phyloP scores from a whole-genome alignment of 2,329 filamentous ascomycete genomes.

The Huntiella omanensis region DNA sequence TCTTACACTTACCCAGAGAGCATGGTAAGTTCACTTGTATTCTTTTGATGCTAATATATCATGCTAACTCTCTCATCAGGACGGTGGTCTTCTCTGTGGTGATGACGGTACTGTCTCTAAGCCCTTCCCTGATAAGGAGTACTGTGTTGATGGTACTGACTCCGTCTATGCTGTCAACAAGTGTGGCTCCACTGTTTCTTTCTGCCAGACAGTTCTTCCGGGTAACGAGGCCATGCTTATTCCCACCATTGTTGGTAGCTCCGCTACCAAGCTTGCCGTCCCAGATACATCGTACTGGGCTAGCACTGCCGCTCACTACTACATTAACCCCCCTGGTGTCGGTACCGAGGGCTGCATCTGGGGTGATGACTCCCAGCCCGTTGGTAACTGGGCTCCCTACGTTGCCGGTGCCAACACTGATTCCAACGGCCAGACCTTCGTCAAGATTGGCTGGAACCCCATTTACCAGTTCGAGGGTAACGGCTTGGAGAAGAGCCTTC shows the following conservation, averaged over 20 bases:
- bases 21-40: conserved; percentile 35
- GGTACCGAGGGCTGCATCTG: conserved; percentile 48
- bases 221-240: conserved; percentile 72
- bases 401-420: conserved; percentile 60
- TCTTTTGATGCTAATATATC: background rate
- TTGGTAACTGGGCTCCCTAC: conserved; percentile 62
- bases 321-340: conserved; percentile 58
- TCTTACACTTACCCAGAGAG: conserved; percentile 51
- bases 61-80: conserved; percentile 23
- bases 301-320: conserved; percentile 57
- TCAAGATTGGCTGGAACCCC: conserved; percentile 64
- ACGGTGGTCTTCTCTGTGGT: conserved; percentile 58
- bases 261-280: conserved; percentile 39
- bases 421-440: conserved; percentile 43
- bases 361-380: conserved; percentile 41
- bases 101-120: conserved; percentile 44
- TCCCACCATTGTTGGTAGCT: conserved; percentile 44
- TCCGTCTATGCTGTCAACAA: conserved; percentile 48
- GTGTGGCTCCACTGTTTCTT: conserved; percentile 41
- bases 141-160: conserved; percentile 52
- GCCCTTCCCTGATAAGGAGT: conserved; percentile 47
- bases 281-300: conserved; percentile 54
- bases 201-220: conserved; percentile 63
- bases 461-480: conserved; percentile 48
- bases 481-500: conserved; percentile 34